Percentiles rank a stretch among this genome's conserved stretches.
phyloP scores from a whole-genome alignment of 2,329 filamentous ascomycete genomes.

The Xylariaceae sp. region DNA sequence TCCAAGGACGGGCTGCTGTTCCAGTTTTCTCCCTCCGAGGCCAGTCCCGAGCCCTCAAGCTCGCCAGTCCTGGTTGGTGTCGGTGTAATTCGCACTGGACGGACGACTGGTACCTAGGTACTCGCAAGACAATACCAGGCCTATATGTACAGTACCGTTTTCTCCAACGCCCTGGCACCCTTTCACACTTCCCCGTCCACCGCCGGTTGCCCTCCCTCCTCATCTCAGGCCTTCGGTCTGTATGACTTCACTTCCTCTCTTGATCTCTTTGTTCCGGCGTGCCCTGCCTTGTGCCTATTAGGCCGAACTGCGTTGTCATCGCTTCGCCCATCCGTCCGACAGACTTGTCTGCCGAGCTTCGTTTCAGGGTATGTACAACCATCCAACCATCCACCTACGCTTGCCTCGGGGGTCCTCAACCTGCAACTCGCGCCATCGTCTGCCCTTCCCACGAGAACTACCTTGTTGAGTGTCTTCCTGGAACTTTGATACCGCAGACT shows the following conservation, averaged over 20 bases:
- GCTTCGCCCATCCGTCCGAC: conserved; percentile 7
- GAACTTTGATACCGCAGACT: no score
- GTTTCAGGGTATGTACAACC: conserved; percentile 17
- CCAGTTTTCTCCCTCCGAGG: no score
- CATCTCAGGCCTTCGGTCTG: conserved; percentile 16
- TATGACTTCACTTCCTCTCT: conserved; percentile 13
- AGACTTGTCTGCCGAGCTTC: conserved; percentile 19
- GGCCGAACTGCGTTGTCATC: conserved; percentile 1
- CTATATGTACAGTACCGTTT: background rate
- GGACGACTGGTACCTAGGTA: background rate
- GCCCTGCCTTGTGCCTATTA: conserved; percentile 8
- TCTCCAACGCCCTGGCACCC: conserved; percentile 1
- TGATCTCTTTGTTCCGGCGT: conserved; percentile 10
- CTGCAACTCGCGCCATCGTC: no score
- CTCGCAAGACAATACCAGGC: background rate
- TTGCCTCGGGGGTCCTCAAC: no score
- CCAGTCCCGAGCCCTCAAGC: no score
- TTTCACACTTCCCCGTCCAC: conserved; percentile 6
- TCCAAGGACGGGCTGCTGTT: no score
- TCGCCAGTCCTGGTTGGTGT: no score
- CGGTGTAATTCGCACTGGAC: no score
- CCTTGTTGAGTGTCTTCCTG: no score
- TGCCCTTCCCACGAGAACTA: no score
- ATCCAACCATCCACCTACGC: background rate
- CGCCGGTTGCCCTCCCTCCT: conserved; percentile 11